Percentiles rank a stretch among this genome's conserved stretches.
Conservation (phyloP, 768 basidiomycete species). For the Hortiboletus campestris region DNA sequence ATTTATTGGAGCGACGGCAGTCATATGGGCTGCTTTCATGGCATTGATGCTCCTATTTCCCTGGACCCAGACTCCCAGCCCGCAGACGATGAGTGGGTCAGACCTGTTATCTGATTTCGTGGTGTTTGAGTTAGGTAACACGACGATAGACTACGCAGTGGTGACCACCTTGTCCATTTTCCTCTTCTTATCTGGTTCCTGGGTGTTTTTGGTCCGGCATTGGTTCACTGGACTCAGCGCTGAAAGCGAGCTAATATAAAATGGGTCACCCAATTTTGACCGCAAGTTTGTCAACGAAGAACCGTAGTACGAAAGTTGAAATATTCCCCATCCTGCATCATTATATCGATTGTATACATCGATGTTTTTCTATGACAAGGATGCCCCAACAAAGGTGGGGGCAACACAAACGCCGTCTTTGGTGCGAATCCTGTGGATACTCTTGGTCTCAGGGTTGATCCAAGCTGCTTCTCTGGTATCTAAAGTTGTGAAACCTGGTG, state of each 20-base stretch:
- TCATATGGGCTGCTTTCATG: slow-evolving; percentile 36
- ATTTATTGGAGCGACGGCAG: slow-evolving; percentile 29
- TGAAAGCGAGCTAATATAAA: slow-evolving; percentile 5
- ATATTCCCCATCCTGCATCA: neutral
- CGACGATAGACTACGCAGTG: slow-evolving; percentile 19
- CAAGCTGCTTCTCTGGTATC: slow-evolving; percentile 81
- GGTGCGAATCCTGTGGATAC: slow-evolving; percentile 81
- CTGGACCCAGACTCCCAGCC: slow-evolving; percentile 14
- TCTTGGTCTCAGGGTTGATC: slow-evolving; percentile 80
- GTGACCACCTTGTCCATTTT: slow-evolving; percentile 34
- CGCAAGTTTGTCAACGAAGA: neutral
- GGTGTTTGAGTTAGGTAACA: neutral
- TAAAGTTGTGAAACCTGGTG: slow-evolving; percentile 80
- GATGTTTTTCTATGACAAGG: slow-evolving; percentile 64
- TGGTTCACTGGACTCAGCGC: slow-evolving; percentile 33
- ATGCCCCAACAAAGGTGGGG: slow-evolving; percentile 82
- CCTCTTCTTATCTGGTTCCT: slow-evolving; percentile 29
- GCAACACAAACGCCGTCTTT: slow-evolving; percentile 80
- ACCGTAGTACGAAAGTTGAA: neutral
- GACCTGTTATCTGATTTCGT: neutral
- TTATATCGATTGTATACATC: slow-evolving; percentile 7
- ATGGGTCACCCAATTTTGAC: neutral
- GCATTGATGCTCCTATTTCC: slow-evolving; percentile 36
- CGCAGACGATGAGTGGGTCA: slow-evolving; percentile 36
- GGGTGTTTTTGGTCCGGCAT: slow-evolving; percentile 34